Percentiles rank a stretch among this genome's conserved stretches.
These are phyloP conservation scores for Schwanniomyces vanrijiae DNA, from an alignment of 805 yeast species.

Conservation along the genomic window DNA sequence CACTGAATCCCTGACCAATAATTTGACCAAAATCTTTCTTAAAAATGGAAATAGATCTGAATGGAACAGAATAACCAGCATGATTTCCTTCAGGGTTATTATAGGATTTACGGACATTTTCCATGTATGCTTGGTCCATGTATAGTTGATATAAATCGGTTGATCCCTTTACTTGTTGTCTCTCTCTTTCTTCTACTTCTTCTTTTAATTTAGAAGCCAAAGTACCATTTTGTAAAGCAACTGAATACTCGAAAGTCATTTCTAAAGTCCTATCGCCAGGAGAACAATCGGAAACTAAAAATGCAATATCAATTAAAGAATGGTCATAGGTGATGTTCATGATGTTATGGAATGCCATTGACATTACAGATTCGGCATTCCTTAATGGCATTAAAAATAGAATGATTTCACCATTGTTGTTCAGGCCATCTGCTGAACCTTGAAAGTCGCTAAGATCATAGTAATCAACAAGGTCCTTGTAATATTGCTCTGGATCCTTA, in stretches of 20 bases:
- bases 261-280: slow-evolving; percentile 65
- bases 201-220: slow-evolving; percentile 48
- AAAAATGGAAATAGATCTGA: slow-evolving; percentile 76
- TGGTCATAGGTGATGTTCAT: slow-evolving; percentile 88
- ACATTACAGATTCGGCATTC: slow-evolving; percentile 74
- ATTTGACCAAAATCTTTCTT: slow-evolving; percentile 82
- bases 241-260: slow-evolving; percentile 61
- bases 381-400: slow-evolving; percentile 73
- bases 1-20: slow-evolving; percentile 83
- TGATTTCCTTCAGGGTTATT: slow-evolving; percentile 60
- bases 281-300: slow-evolving; percentile 78
- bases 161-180: slow-evolving; percentile 48
- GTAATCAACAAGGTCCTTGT: slow-evolving; percentile 51
- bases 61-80: slow-evolving; percentile 60
- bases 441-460: slow-evolving; percentile 61
- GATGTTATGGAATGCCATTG: slow-evolving; percentile 79
- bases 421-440: slow-evolving; percentile 52
- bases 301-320: slow-evolving; percentile 73
- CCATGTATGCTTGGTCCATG: slow-evolving; percentile 64
- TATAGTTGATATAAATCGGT: slow-evolving; percentile 65
- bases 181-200: slow-evolving; percentile 34
- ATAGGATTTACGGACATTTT: slow-evolving; percentile 57
- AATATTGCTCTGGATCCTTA: slow-evolving; percentile 30
- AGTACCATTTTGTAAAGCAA: slow-evolving; percentile 70
- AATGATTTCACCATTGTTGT: slow-evolving; percentile 56